Conservation (phyloP, 148 eudicot genomes). For the Chenopodium suecicum region DNA sequence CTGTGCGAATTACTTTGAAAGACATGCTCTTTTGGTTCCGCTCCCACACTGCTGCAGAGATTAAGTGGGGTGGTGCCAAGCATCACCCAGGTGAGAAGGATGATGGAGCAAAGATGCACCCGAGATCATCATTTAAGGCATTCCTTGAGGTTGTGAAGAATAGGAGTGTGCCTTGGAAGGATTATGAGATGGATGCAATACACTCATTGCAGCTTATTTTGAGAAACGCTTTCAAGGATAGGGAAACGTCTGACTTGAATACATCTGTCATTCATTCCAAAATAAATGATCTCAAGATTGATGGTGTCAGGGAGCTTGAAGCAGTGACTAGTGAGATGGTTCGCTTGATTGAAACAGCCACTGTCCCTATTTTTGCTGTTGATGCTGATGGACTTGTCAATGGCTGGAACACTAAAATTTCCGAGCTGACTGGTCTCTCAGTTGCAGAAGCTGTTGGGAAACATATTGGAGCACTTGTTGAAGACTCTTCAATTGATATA, state of each 20-base stretch:
- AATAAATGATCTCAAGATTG: conserved; percentile 64
- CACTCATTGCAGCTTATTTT: conserved; percentile 91
- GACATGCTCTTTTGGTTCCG: conserved; percentile 96
- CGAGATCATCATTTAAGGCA: conserved; percentile 91
- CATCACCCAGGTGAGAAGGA: conserved; percentile 68
- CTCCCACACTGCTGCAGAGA: conserved; percentile 78
- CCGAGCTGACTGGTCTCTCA: conserved; percentile 72
- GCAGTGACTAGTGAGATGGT: conserved; percentile 93
- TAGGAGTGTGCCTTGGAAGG: conserved; percentile 89
- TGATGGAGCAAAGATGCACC: conserved; percentile 83
- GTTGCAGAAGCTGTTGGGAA: conserved; percentile 68
- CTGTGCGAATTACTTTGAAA: conserved; percentile 54
- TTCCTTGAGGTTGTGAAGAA: conserved; percentile 86
- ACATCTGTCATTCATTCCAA: conserved; percentile 47
- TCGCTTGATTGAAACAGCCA: conserved; percentile 91
- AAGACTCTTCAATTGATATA: conserved; percentile 58
- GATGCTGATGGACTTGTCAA: conserved; percentile 72
- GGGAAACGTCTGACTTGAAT: conserved; percentile 41
- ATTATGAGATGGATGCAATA: conserved; percentile 93
- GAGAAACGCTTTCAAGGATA: conserved; percentile 70
- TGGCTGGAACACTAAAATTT: conserved; percentile 92
- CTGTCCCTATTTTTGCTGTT: conserved; percentile 87
- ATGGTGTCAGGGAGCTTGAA: conserved; percentile 71
- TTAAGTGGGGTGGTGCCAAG: conserved; percentile 95
- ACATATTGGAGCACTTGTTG: conserved; percentile 67